Evolutionary conservation across 352 stramenopile species (phyloP), one percentile per base, ranked within the genome.

Genomic region (Hyaloperonospora brassicae): DNA sequence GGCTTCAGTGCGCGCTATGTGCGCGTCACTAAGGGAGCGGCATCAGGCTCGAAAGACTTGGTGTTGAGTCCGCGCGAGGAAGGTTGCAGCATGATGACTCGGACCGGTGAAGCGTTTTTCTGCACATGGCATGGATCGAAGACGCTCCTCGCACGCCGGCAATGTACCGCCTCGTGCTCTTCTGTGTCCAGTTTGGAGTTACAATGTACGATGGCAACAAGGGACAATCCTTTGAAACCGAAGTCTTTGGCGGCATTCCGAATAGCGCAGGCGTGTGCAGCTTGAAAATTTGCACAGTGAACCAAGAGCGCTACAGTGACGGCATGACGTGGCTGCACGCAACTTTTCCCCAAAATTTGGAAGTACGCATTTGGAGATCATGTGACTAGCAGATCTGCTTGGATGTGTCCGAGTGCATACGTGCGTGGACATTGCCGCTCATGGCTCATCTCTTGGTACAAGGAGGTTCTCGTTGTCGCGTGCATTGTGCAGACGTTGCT

Each of bases 201-300:
- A 84, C 72, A 9, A 67, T 73, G 2, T 87, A 87, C 57, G 82
- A 82, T 41, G 72, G 72, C 45, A 79, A 74, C 55, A 87, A 85
- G 47, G 72, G 73, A 0, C 73, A 85, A 45, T 85, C 84, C 47
- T 87, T 84, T 30, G 73, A 74, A 1, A 65, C 83, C 21, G 67
- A 76, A 43, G 76, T 87, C 9, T 78, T 72, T n/a, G 59, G 50
- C 8, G 76, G 76, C 2, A 68, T 76, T 25, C 64, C 76, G 4
- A 69, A 54, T 0, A 68, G 67, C 7, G 76, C 76, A 12, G 72
- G 84, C 42, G 52, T 61, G 7, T 87, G 76, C 39, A 55, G 47
- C 22, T 52, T 49, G 5, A 48, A 21, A 31, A 27, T 61, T 21
- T 83, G 74, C 24, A 66, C 61, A 0, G 21, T 47, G 12, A 54